phyloP scores from a whole-genome alignment of 2,329 filamentous ascomycete species.

The Penicillium sp. region DNA sequence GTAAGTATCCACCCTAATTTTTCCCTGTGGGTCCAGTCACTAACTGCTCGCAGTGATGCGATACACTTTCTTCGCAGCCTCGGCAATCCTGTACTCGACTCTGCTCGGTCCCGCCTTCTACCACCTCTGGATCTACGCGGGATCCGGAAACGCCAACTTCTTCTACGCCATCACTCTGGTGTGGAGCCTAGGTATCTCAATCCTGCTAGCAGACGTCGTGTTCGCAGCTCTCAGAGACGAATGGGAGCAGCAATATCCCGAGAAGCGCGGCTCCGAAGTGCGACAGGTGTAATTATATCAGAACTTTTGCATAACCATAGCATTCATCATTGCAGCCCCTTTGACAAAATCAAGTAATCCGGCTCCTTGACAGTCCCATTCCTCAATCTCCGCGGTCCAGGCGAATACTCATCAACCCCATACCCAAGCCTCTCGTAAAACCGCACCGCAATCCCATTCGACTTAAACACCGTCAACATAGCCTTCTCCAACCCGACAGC shows the following conservation, averaged over 20 bases:
- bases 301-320: slow-evolving; percentile 2
- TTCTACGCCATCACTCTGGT: slow-evolving; percentile 99
- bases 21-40: slow-evolving; percentile 6
- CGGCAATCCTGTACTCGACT: slow-evolving; percentile 81
- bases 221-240: slow-evolving; percentile 91
- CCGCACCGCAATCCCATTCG: slow-evolving; percentile 49
- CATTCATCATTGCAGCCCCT: slow-evolving; percentile 32
- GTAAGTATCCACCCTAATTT: slow-evolving; percentile 48
- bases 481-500: slow-evolving; percentile 54
- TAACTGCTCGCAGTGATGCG: slow-evolving; percentile 69
- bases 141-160: slow-evolving; percentile 97
- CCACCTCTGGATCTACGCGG: slow-evolving; percentile 96
- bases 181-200: slow-evolving; percentile 86
- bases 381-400: slow-evolving; percentile 50
- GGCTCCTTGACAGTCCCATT: slow-evolving; percentile 52
- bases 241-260: slow-evolving; percentile 88
- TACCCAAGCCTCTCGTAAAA: slow-evolving; percentile 58
- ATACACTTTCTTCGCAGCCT: slow-evolving; percentile 84
- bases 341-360: slow-evolving; percentile 58
- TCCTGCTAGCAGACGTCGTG: slow-evolving; percentile 82
- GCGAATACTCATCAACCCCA: slow-evolving; percentile 55
- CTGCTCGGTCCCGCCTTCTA: slow-evolving; percentile 94
- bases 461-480: slow-evolving; percentile 63
- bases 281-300: slow-evolving; percentile 68
- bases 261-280: slow-evolving; percentile 85